Percentiles rank a stretch among this genome's conserved stretches.
These are phyloP conservation scores for Leishmania braziliensis DNA, from an alignment of 208 protist genomes.

Conservation along the genomic window DNA sequence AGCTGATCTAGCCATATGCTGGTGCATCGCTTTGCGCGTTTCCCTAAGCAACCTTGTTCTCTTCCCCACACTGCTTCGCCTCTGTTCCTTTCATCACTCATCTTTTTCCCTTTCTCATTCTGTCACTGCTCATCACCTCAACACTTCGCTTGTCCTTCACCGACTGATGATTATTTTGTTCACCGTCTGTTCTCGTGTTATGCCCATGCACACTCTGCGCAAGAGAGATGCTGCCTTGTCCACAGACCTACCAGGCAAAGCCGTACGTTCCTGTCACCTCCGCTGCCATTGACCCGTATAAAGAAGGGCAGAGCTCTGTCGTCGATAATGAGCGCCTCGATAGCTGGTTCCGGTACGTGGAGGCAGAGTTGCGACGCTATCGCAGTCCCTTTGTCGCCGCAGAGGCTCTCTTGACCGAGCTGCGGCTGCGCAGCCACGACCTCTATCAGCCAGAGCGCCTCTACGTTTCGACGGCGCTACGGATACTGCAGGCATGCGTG, in stretches of 20 bases:
- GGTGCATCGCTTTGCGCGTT: background rate
- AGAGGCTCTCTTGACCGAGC: constrained; percentile 69
- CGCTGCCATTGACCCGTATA: constrained; percentile 78
- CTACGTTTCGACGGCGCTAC: constrained; percentile 70
- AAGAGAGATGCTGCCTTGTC: constrained; percentile 17
- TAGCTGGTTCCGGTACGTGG: constrained; percentile 65
- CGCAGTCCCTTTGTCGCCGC: constrained; percentile 86
- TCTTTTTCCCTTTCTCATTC: background rate
- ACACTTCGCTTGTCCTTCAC: background rate
- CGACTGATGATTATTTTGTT: background rate
- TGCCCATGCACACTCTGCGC: background rate
- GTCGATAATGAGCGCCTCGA: constrained; percentile 50
- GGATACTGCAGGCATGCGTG: constrained; percentile 71
- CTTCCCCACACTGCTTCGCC: background rate
- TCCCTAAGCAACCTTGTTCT: background rate
- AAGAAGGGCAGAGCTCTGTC: constrained; percentile 29
- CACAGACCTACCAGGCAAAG: constrained; percentile 27
- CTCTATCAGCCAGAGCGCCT: constrained; percentile 55
- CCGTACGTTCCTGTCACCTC: constrained; percentile 39
- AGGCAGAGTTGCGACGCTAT: constrained; percentile 58
- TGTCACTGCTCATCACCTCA: background rate
- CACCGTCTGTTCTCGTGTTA: background rate
- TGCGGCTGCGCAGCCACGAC: constrained; percentile 45
- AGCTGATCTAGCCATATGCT: background rate
- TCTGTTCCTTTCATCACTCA: background rate